Conservation (phyloP, 2,329 filamentous ascomycete genomes). For the Colletotrichum chrysophilum region DNA sequence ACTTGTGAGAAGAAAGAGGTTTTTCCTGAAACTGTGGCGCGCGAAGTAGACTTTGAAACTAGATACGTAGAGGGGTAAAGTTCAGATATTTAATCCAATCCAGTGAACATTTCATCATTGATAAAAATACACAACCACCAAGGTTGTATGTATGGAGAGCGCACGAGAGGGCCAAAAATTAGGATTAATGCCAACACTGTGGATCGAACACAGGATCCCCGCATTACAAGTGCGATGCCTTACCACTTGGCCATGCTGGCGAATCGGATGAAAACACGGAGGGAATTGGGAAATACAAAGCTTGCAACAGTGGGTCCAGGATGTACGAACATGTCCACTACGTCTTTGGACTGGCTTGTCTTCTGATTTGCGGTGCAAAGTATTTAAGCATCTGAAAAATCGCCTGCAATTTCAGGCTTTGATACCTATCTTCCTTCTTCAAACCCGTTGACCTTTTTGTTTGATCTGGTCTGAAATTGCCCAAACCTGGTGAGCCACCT, state of each 20-base stretch:
- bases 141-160: neutral
- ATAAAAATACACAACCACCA: neutral
- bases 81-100: neutral
- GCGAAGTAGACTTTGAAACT: neutral
- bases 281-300: fast-evolving
- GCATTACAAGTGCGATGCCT: constrained; percentile 40
- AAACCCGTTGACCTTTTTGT: neutral
- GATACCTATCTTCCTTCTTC: neutral
- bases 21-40: neutral
- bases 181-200: constrained; percentile 27
- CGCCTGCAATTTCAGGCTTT: neutral
- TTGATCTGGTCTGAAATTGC: neutral
- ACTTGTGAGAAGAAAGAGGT: neutral
- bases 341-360: neutral
- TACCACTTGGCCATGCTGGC: constrained; percentile 38
- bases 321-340: neutral
- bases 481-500: neutral
- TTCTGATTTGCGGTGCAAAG: neutral
- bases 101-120: neutral
- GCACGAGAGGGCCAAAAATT: neutral
- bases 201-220: constrained; percentile 39
- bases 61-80: neutral
- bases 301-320: neutral
- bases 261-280: neutral
- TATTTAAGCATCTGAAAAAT: neutral